Evolutionary conservation across 2,329 filamentous ascomycete genomes (phyloP), one percentile per base, ranked within the genome.

Genomic region (Dothideomycetes sp.): DNA sequence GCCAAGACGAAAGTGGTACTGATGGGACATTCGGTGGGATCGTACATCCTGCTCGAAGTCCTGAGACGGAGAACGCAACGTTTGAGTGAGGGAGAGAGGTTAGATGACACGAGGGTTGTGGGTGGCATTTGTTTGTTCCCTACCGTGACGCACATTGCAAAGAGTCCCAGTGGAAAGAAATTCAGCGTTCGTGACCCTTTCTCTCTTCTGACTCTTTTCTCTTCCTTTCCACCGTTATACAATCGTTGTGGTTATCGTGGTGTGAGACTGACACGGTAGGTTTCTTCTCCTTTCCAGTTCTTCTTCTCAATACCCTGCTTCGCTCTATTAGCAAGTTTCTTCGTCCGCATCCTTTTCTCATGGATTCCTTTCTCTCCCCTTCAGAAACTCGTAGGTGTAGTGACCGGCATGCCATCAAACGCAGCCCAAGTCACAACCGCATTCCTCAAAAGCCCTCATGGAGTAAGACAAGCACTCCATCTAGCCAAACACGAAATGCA

Each of bases 401-500:
- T 70, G 10, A 68, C 69, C 53, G 53, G 57, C 4, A 64, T 67
- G 46, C 60, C 64, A 3, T 45, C 58, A 3, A 57, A 65, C 23
- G 67, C 65, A 1, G 63, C 71, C 1, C 53, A 60, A 5, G 64
- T 68, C 0, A 78, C 74, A 0, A 59, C 67, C 12, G 56, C 58
- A 0, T 74, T 78, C 41, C 45, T 78, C 25, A 63, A 63, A 41
- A 72, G 65, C 44, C 53, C 50, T 9, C 45, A 55, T 4, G 73
- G 73, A 6, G 66, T 78, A 1, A 58, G 60, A 27, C 71, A 78
- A 56, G 68, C 73, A n/a, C 57, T 78, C 58, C 65, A 62, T 44
- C 72, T 80, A 65, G 74, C 71, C 1, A 62, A 64, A 12, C 68
- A 75, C 49, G 76, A 80, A 54, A 73, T 80, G 67, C 53, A 53